A percentile compares a stretch with the other conserved stretches of the same genome.
phyloP scores from a whole-genome alignment of 441 rosid genomes.

The Rhodomyrtus psidioides region DNA sequence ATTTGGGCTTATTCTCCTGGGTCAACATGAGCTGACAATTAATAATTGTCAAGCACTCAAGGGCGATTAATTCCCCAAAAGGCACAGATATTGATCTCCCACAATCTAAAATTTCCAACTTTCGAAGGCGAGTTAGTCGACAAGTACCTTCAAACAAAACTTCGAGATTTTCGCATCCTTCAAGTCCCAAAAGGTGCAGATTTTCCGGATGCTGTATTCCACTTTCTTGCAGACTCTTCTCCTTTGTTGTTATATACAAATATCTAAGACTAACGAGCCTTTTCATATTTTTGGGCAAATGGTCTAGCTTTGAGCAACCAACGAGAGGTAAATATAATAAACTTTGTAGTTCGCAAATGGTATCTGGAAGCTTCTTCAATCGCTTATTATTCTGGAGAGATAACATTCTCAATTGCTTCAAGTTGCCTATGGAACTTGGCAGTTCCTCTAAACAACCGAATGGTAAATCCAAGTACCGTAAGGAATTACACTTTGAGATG shows the following conservation, averaged over 20 bases:
- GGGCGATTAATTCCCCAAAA: not conserved
- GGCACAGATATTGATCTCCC: not conserved
- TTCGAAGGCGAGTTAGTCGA: accelerated
- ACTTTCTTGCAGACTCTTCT: not conserved
- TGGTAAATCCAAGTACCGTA: accelerated
- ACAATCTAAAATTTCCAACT: not conserved
- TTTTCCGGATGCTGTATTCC: not conserved
- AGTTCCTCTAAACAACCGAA: not conserved
- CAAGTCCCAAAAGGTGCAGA: accelerated
- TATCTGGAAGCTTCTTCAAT: not conserved
- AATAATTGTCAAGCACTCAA: accelerated
- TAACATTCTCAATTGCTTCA: not conserved
- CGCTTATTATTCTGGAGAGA: accelerated
- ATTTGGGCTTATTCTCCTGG: not conserved
- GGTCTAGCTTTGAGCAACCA: accelerated
- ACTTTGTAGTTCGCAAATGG: not conserved
- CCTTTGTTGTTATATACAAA: accelerated
- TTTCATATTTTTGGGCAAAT: not conserved
- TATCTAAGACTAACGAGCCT: not conserved
- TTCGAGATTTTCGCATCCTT: accelerated
- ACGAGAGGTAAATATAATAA: accelerated
- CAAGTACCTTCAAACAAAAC: not conserved
- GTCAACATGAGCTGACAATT: not conserved
- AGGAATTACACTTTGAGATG: accelerated
- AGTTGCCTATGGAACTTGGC: not conserved